Evolutionary conservation across 495 filamentous ascomycete genomes (phyloP), one percentile per base, ranked within the genome.

Genomic region (Penicillium maclennaniae): DNA sequence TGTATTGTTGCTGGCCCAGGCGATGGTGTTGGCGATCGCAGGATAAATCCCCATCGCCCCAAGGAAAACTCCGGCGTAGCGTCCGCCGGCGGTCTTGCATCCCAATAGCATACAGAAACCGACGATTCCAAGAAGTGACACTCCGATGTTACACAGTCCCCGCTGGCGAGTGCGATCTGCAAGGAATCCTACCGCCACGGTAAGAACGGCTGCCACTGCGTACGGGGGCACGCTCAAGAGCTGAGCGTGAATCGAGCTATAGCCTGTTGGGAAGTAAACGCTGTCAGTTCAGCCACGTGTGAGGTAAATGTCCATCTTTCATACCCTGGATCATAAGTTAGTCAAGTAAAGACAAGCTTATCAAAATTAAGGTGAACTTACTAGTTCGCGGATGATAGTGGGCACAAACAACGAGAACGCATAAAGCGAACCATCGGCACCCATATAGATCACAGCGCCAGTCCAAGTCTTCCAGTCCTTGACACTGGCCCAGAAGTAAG

Each of bases 1-100:
- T 21, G 82, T 82, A 57, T 97, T 97, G 71, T 97, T 97, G 43
- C 83, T 82, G 16, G 85, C 70, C 92, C 92, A 97, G 21, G 84
- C 83, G 53, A 97, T 89, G 0, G 91, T 95, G 63, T 96, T 95
- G n/a, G 92, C 69, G 56, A 96, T 89, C 67, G 82, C 87, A 0
- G 92, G 92, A 61, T 96, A 97, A 59, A 97, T 96, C 0, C 92
- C 92, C 47, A 92, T 69, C 0, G 92, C 92, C 7, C 85, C 90
- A 1, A 97, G 75, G 71, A 95, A 97, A 0, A 83, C 86, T 8
- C 87, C 92, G 0, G 86, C 87, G 63, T 97, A 97, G 50, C 87
- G 84, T 6, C 88, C 80, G 2, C 77, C 78, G 0, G 89, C 69
- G 14, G 79, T 63, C 20, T 81, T 65, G 28, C 70, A 69, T n/a